phyloP scores from a whole-genome alignment of 169 alveolate genomes.

The Eimeria acervulina region DNA sequence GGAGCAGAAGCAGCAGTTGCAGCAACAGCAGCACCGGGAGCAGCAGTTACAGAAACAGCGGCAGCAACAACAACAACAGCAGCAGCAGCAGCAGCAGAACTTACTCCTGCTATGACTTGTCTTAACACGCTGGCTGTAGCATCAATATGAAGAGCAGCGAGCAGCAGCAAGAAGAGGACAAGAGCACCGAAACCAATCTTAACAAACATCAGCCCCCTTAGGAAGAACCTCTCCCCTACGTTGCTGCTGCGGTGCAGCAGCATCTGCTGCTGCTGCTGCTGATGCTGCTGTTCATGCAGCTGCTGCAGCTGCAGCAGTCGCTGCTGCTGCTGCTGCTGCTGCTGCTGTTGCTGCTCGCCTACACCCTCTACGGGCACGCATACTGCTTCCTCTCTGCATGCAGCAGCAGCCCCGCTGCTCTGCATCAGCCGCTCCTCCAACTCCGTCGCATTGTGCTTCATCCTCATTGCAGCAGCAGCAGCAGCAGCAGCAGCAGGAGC shows the following conservation, averaged over 20 bases:
- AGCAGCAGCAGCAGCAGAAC: conserved; percentile 32
- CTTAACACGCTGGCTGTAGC: neutral
- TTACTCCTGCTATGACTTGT: neutral
- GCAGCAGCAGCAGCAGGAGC: conserved; percentile 54
- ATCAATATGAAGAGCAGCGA: neutral
- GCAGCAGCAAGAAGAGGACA: neutral
- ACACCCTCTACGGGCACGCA: neutral
- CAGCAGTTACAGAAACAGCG: neutral
- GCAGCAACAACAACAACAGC: neutral
- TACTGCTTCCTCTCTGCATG: neutral
- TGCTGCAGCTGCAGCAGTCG: neutral
- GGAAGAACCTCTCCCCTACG: conserved; percentile 11
- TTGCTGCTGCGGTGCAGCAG: conserved; percentile 57
- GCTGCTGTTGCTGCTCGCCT: neutral
- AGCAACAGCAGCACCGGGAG: neutral
- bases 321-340: conserved; percentile 31
- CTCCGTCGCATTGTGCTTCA: conserved; percentile 1
- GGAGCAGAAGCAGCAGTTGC: neutral
- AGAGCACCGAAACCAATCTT: neutral
- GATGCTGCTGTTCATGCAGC: neutral
- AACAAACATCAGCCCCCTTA: neutral
- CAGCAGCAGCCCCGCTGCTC: conserved; percentile 18
- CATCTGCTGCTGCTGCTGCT: neutral
- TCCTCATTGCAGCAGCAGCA: conserved; percentile 18
- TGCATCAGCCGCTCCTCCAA: conserved; percentile 42